phyloP scores from a whole-genome alignment of 768 basidiomycete genomes.

The Leucogyrophana mollusca region DNA sequence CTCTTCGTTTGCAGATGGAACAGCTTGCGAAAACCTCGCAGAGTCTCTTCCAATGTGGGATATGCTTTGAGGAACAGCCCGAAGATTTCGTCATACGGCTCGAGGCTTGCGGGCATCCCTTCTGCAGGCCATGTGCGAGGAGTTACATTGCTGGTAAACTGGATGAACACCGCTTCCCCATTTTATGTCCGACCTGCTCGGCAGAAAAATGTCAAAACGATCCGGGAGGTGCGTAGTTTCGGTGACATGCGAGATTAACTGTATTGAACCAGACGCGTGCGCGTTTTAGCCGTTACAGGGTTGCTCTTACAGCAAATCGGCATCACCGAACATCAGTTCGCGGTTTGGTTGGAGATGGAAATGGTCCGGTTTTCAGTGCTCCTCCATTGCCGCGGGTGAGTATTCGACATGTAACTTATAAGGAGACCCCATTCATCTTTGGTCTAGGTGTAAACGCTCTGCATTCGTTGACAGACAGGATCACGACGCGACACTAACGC shows the following conservation, averaged over 20 bases:
- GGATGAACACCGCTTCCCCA: constrained; percentile 53
- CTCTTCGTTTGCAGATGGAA: constrained; percentile 33
- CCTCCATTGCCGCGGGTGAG: constrained; percentile 51
- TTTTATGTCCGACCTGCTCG: constrained; percentile 59
- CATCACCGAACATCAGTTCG: constrained; percentile 40
- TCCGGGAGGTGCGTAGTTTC: constrained; percentile 30
- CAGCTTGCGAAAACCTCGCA: constrained; percentile 30
- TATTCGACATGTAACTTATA: not conserved
- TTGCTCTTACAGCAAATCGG: constrained; percentile 44
- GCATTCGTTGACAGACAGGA: constrained; percentile 52
- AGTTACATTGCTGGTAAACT: constrained; percentile 44
- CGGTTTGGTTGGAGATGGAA: constrained; percentile 46
- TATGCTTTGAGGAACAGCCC: constrained; percentile 53
- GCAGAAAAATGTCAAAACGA: constrained; percentile 20
- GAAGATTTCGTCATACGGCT: constrained; percentile 42
- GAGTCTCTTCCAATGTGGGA: constrained; percentile 46
- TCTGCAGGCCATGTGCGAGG: constrained; percentile 54
- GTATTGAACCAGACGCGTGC: too few species aligned
- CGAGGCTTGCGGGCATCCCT: constrained; percentile 46
- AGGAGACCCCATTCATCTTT: not conserved
- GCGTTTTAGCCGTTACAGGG: constrained; percentile 36
- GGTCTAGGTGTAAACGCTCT: constrained; percentile 47
- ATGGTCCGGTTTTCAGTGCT: constrained; percentile 41
- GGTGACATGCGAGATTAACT: not conserved
- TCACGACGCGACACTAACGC: constrained; percentile 34